These are phyloP conservation scores for Sclerotinia subarctica DNA, from an alignment of 2,329 filamentous ascomycete genomes.

Conservation along the genomic window DNA sequence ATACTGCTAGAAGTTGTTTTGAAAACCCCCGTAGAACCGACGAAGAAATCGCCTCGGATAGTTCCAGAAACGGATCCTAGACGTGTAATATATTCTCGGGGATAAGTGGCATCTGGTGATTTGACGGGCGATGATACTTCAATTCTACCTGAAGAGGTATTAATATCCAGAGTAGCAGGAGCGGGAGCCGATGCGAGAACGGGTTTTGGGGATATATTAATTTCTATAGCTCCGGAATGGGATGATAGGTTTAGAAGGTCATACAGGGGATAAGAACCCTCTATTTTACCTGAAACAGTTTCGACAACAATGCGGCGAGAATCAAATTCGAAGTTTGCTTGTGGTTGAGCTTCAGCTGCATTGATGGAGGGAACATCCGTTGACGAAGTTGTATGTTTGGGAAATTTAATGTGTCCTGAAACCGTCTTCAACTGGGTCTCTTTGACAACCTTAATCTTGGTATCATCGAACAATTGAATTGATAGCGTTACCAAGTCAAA, in stretches of 20 bases:
- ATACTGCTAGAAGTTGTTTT: slow-evolving; percentile 29
- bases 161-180: slow-evolving; percentile 32
- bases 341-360: background rate
- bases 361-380: slow-evolving; percentile 16
- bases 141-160: slow-evolving; percentile 32
- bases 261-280: slow-evolving; percentile 34
- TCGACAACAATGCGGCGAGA: slow-evolving; percentile 32
- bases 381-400: slow-evolving; percentile 3
- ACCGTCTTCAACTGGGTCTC: slow-evolving; percentile 28
- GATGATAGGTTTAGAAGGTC: slow-evolving; percentile 32
- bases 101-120: slow-evolving; percentile 24
- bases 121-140: slow-evolving; percentile 25
- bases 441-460: slow-evolving; percentile 30
- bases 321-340: slow-evolving; percentile 9
- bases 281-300: slow-evolving; percentile 34
- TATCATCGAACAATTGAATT: slow-evolving; percentile 29
- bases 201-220: slow-evolving; percentile 28
- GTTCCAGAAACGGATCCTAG: slow-evolving; percentile 31
- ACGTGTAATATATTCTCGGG: slow-evolving; percentile 35
- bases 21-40: slow-evolving; percentile 31
- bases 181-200: slow-evolving; percentile 27
- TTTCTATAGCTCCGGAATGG: slow-evolving; percentile 31
- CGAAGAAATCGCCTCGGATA: slow-evolving; percentile 33
- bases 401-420: slow-evolving; percentile 32
- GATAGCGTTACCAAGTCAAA: slow-evolving; percentile 30